A percentile compares a stretch with the other conserved stretches of the same genome.
These are phyloP conservation scores for Acarospora socialis DNA, from an alignment of 2,329 filamentous ascomycete genomes.

Conservation along the genomic window DNA sequence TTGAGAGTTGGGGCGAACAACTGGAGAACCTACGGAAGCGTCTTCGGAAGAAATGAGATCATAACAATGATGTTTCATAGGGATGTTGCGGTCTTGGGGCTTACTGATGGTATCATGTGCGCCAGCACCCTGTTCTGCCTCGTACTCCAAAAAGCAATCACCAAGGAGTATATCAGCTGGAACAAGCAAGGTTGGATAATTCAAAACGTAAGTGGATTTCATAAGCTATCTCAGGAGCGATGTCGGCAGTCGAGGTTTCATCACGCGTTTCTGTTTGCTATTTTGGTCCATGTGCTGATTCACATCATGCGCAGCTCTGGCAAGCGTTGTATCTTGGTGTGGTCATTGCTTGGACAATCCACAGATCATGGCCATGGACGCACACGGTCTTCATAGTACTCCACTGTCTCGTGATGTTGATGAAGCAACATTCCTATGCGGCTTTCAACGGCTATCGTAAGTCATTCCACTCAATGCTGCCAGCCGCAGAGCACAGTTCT, in stretches of 20 bases:
- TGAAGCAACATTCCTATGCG: slow-evolving; percentile 72
- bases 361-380: slow-evolving; percentile 69
- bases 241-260: too few species aligned
- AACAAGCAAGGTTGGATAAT: slow-evolving; percentile 55
- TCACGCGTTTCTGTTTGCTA: too few species aligned
- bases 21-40: slow-evolving; percentile 52
- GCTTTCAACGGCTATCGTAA: slow-evolving; percentile 61
- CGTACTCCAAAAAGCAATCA: slow-evolving; percentile 47
- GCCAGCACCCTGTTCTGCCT: slow-evolving; percentile 50
- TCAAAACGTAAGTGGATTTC: slow-evolving; percentile 51
- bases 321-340: slow-evolving; percentile 48
- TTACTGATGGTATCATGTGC: slow-evolving; percentile 59
- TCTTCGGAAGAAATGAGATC: slow-evolving; percentile 58
- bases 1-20: slow-evolving; percentile 54
- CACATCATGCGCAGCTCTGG: slow-evolving; percentile 37
- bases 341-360: slow-evolving; percentile 51
- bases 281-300: too few species aligned
- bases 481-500: too few species aligned
- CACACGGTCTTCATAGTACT: slow-evolving; percentile 66
- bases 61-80: slow-evolving; percentile 51
- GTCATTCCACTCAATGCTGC: too few species aligned
- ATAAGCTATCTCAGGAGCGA: too few species aligned
- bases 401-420: slow-evolving; percentile 60
- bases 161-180: slow-evolving; percentile 51
- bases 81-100: slow-evolving; percentile 35